A percentile compares a stretch with the other conserved stretches of the same genome.
phyloP scores from a whole-genome alignment of 2,329 filamentous ascomycete genomes.

The Berkeleyomyces basicola region DNA sequence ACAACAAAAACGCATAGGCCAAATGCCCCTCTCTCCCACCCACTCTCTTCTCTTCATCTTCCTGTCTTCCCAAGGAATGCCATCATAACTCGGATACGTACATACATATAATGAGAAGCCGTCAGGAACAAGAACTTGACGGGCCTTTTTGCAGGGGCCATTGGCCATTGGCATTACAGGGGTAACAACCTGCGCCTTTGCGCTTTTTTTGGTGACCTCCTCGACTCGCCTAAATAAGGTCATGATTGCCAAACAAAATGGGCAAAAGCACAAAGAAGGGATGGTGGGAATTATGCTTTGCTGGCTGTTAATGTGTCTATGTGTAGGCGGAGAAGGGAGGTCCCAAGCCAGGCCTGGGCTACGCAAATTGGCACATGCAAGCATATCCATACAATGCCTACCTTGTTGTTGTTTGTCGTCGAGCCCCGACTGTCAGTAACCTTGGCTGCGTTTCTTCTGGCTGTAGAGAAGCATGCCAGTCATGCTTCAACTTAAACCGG shows the following conservation, averaged over 20 bases:
- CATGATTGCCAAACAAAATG: not conserved
- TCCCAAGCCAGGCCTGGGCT: not conserved
- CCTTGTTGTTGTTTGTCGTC: too few relatives aligned
- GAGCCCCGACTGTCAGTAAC: too few relatives aligned
- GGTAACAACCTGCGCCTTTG: not conserved
- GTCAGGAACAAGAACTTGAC: slow-evolving; percentile 2
- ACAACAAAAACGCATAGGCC: not conserved
- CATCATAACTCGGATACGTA: not conserved
- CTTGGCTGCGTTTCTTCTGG: too few relatives aligned
- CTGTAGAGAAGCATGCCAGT: too few relatives aligned
- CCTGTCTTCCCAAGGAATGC: not conserved
- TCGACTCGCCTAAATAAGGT: not conserved
- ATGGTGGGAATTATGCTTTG: not conserved
- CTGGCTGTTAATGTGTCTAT: not conserved
- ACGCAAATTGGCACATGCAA: too few relatives aligned
- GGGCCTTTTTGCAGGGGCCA: not conserved
- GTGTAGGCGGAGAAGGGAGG: not conserved
- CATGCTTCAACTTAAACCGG: not conserved
- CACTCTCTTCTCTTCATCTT: not conserved
- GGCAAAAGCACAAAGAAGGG: not conserved
- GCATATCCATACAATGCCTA: too few relatives aligned
- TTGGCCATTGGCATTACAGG: not conserved
- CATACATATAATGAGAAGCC: not conserved
- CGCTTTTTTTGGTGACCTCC: slow-evolving; percentile 1
- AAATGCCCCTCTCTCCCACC: not conserved